phyloP scores from a whole-genome alignment of 495 filamentous ascomycete genomes.

The Sphaerosporella brunnea region DNA sequence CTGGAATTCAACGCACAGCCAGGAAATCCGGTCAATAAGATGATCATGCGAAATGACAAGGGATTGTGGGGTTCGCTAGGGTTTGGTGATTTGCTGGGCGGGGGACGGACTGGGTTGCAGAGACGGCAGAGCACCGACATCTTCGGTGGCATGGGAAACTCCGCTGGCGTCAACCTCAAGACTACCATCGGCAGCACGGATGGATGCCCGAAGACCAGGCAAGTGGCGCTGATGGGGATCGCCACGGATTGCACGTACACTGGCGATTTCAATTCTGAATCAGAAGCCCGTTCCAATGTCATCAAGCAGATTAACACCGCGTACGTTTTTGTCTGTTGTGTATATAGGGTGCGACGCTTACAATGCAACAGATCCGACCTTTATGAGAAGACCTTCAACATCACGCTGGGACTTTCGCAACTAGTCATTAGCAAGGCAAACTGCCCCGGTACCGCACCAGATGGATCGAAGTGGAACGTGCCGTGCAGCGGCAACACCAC shows the following conservation, averaged over 20 bases:
- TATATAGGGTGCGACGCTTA: slow-evolving; percentile 7
- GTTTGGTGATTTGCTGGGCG: slow-evolving; percentile 15
- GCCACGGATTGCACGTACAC: slow-evolving; percentile 86
- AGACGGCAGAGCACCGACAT: slow-evolving; percentile 18
- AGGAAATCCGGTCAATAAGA: slow-evolving; percentile 14
- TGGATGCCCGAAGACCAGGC: slow-evolving; percentile 74
- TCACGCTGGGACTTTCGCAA: slow-evolving; percentile 75
- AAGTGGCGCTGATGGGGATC: slow-evolving; percentile 79
- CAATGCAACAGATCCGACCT: slow-evolving; percentile 38
- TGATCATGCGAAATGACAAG: slow-evolving; percentile 17
- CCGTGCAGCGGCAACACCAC: slow-evolving; percentile 41
- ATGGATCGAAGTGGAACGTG: slow-evolving; percentile 63
- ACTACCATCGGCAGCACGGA: slow-evolving; percentile 60
- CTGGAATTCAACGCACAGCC: slow-evolving; percentile 27
- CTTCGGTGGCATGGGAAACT: slow-evolving; percentile 42
- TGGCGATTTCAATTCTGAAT: slow-evolving; percentile 40
- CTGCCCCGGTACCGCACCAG: slow-evolving; percentile 49
- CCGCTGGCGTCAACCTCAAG: slow-evolving; percentile 65
- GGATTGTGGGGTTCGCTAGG: slow-evolving; percentile 15
- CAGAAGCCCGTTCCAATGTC: slow-evolving; percentile 46
- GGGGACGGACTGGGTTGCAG: slow-evolving; percentile 10
- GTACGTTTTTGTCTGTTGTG: slow-evolving; percentile 7
- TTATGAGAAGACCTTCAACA: slow-evolving; percentile 83
- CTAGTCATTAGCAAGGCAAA: slow-evolving; percentile 50
- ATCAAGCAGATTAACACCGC: slow-evolving; percentile 74